Base-by-base conservation (phyloP, 495 filamentous ascomycete species). In the Aspergillus biplanus region DNA sequence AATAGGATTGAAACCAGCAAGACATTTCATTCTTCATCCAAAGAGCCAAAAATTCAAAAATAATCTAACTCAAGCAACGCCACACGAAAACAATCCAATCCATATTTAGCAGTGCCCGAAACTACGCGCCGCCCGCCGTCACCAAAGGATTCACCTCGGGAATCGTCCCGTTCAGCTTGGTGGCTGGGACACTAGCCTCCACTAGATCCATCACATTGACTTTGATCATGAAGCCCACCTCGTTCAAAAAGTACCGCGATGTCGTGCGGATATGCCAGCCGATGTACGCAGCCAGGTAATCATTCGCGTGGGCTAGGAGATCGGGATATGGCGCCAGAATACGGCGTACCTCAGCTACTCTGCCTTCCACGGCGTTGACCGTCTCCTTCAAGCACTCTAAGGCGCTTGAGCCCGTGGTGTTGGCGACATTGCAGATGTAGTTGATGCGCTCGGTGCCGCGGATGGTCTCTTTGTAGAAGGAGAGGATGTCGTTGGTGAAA, bases 391-490 rank as follows among this genome's bases (percentile, higher is more conserved):
- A n/a, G 7, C 39, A 44, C 0, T 44, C 39, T 4, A 44, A n/a
- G 8, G 39, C 39, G 39, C 39, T 44, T 9, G 7, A 44, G 3
- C 39, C 39, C 4, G 39, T 44, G n/a, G 39, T 44, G n/a, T 44
- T 44, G 7, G 39, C 39, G 39, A 44, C 7, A 9, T 44, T 44
- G 39, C 39, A 44, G 7, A 44, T 44, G 39, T 44, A 44, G 7
- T 44, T 44, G 39, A 44, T 44, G 39, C 39, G 39, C 39, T 44
- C 39, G 7, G 39, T 44, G 39, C 39, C 39, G 7, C 39, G 39
- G 39, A 44, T 44, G 39, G 39, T 44, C 39, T 44, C 39, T n/a
- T 44, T 44, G 39, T 44, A 44, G 39, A 44, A 44, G 39, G 39
- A 44, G 12, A 44, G 7, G n/a, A 44, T 44, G 39, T 44, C 39